Conservation (phyloP, 208 protist genomes). For the Lotmaria passim region DNA sequence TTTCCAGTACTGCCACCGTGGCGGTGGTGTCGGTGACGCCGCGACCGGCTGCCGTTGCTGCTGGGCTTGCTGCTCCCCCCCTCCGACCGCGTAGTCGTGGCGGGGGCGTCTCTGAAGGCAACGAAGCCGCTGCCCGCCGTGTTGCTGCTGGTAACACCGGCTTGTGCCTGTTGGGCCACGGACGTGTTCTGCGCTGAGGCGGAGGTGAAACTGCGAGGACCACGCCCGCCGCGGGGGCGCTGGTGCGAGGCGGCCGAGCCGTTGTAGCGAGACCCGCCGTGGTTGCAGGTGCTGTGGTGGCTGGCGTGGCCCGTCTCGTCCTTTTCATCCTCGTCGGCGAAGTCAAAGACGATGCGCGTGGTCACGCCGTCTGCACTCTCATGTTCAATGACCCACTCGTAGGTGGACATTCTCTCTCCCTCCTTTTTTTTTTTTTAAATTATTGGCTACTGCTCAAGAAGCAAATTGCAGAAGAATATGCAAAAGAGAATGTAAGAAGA, state of each 20-base stretch:
- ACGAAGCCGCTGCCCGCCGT: background rate
- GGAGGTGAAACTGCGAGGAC: background rate
- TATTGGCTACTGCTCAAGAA: too few relatives aligned
- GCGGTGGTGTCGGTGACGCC: constrained; percentile 14
- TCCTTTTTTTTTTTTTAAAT: too few relatives aligned
- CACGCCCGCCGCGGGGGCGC: background rate
- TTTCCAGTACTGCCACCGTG: background rate
- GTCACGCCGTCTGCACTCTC: constrained; percentile 40
- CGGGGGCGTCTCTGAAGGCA: constrained; percentile 1
- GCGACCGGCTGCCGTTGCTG: constrained; percentile 38
- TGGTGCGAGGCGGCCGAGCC: background rate
- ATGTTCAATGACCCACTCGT: constrained; percentile 54
- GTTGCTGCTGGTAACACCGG: background rate
- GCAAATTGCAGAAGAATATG: too few relatives aligned
- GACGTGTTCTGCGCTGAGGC: background rate
- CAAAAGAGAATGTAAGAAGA: constrained; percentile 16
- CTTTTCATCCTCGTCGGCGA: constrained; percentile 15
- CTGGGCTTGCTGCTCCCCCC: constrained; percentile 53
- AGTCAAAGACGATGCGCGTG: constrained; percentile 43
- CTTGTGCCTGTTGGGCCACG: background rate
- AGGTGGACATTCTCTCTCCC: constrained; percentile 25
- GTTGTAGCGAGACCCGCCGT: background rate
- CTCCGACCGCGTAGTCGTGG: constrained; percentile 34
- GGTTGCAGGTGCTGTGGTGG: background rate
- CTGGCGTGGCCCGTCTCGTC: too few relatives aligned